phyloP scores from a whole-genome alignment of 139 green algal species.

The Chlamydomonas sphaeroides region DNA sequence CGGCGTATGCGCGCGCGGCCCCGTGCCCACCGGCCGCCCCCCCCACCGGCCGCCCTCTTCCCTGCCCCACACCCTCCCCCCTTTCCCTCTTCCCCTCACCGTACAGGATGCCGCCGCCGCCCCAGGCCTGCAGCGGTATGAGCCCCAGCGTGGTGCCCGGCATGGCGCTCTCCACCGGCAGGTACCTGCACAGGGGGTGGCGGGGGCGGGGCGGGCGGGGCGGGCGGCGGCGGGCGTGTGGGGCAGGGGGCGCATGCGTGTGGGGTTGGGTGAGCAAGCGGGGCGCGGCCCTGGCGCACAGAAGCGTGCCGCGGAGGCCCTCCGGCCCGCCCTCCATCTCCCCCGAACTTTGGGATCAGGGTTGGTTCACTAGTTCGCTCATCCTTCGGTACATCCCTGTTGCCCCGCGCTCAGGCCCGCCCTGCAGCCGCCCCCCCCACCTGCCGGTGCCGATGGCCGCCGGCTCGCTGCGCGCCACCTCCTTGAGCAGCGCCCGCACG shows the following conservation, averaged over 20 bases:
- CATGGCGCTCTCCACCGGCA: conserved; percentile 90
- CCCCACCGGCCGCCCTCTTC: background rate
- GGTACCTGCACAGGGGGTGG: conserved; percentile 43
- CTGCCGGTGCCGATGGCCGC: conserved; percentile 26
- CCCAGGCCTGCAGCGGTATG: conserved; percentile 89
- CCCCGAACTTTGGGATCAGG: too few species aligned
- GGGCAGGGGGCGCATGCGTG: background rate
- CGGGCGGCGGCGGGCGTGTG: background rate
- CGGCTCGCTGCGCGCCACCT: conserved; percentile 69
- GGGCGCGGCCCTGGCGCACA: too few species aligned
- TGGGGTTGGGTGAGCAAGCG: too few species aligned
- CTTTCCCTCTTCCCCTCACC: conserved; percentile 42
- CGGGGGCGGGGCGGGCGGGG: background rate
- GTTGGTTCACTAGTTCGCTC: too few species aligned
- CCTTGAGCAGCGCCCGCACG: conserved; percentile 80
- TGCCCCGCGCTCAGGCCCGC: too few species aligned
- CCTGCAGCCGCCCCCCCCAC: background rate
- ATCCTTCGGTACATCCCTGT: too few species aligned
- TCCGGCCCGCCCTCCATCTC: too few species aligned
- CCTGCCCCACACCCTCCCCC: background rate
- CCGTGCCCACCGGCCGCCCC: background rate
- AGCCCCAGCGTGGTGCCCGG: conserved; percentile 93
- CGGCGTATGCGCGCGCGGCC: background rate
- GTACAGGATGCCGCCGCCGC: conserved; percentile 73
- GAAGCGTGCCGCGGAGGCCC: too few species aligned